Evolutionary conservation across 2,329 filamentous ascomycete species (phyloP).

Genomic region (Incumbomyces delicatus): DNA sequence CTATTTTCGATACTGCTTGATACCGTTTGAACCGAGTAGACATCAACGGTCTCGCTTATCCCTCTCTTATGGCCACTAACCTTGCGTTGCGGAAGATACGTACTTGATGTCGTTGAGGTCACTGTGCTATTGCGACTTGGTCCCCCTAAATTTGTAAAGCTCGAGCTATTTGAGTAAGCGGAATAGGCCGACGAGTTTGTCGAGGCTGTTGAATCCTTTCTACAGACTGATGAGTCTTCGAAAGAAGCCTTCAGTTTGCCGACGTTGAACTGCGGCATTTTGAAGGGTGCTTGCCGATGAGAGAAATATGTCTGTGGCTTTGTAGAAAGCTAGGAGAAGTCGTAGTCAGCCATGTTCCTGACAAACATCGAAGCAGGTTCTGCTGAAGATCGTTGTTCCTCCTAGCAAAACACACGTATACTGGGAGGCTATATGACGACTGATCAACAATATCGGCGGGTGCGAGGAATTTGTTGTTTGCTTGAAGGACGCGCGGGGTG

Average conservation of each 20-base stretch:
- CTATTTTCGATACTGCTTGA: conserved; percentile 35
- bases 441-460: no score
- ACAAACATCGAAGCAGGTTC: no score
- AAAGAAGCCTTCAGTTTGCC: conserved; percentile 68
- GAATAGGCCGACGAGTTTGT: conserved; percentile 46
- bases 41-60: conserved; percentile 59
- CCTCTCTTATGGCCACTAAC: conserved; percentile 58
- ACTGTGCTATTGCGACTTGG: conserved; percentile 58
- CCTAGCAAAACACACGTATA: no score
- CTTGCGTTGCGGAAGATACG: conserved; percentile 31
- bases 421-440: no score
- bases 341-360: no score
- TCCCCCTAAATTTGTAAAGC: conserved; percentile 38
- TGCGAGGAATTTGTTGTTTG: no score
- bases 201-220: conserved; percentile 53
- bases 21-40: conserved; percentile 40
- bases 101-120: conserved; percentile 62
- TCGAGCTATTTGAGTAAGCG: conserved; percentile 8
- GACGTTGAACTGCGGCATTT: conserved; percentile 6
- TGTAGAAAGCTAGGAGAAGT: no score
- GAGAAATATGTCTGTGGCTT: not conserved
- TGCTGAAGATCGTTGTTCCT: no score
- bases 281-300: not conserved
- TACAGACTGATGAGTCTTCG: conserved; percentile 98
- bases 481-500: no score